A percentile compares a stretch with the other conserved stretches of the same genome.
Conservation (phyloP, 768 basidiomycete species). For the Scleroderma bovista region DNA sequence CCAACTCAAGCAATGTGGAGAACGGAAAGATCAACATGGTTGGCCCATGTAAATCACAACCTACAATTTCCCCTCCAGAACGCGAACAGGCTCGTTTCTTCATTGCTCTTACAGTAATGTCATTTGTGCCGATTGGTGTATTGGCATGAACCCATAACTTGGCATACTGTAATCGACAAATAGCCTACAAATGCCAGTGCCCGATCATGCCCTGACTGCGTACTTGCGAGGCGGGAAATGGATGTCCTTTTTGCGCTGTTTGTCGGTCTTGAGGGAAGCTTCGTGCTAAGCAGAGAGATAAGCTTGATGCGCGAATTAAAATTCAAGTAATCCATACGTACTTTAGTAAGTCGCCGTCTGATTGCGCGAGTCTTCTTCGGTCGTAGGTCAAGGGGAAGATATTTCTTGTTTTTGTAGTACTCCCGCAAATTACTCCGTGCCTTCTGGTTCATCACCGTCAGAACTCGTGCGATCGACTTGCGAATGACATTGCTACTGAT, state of each 20-base stretch:
- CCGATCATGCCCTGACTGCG: constrained; percentile 90
- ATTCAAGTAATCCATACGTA: constrained; percentile 28
- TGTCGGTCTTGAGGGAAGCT: constrained; percentile 77
- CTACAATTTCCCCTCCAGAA: too few relatives aligned
- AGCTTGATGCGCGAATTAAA: not conserved
- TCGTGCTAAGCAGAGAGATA: constrained; percentile 56
- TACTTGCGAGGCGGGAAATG: constrained; percentile 95
- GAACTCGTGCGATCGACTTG: constrained; percentile 96
- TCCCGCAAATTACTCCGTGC: constrained; percentile 94
- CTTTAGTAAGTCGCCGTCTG: constrained; percentile 89
- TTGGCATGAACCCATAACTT: too few relatives aligned
- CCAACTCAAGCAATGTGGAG: too few relatives aligned
- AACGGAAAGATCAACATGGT: too few relatives aligned
- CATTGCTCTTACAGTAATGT: too few relatives aligned
- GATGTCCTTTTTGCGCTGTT: constrained; percentile 89
- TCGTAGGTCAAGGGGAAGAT: constrained; percentile 95
- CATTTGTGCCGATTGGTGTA: too few relatives aligned
- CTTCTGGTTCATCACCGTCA: constrained; percentile 99
- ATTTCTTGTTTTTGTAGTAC: constrained; percentile 97
- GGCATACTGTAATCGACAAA: too few relatives aligned
- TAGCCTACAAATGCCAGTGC: too few relatives aligned
- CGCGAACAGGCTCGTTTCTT: too few relatives aligned
- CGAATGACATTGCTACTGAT: constrained; percentile 81
- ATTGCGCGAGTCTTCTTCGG: constrained; percentile 98
- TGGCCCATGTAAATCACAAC: too few relatives aligned